Evolutionary conservation across 345 rosid species (phyloP), one percentile per base, ranked within the genome.

Genomic region (Aethionema arabicum): DNA sequence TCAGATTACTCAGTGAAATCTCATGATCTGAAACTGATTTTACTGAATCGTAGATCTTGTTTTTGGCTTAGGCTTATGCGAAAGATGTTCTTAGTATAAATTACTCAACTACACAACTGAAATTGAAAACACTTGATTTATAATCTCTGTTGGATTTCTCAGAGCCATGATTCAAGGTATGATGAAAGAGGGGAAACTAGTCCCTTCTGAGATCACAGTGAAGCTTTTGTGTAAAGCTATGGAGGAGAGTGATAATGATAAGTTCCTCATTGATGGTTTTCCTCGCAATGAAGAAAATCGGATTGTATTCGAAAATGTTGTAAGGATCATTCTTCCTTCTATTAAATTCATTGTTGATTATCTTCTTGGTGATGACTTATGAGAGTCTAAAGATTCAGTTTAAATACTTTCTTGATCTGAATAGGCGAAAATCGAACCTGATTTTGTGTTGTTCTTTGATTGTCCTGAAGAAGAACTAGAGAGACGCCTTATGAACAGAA

Each of bases 221-320:
- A 80, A 81, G 73, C 98, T 88, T 69, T 82, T 91, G 54, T 80
- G 84, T 61, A 79, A 80, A 64, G 93, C 87, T 45, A 84, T 85
- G 73, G 75, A 69, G 58, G 81, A 75, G 68, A 75, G 62, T 66
- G 79, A 73, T 12, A 85, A 85, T 56, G 78, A 81, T 66, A 90
- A 77, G 59, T 83, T 85, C 49, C 77, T 90, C 29, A 82, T 87
- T 66, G 93, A 87, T 79, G 97, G 91, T 7, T 90, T 90, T 59
- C 97, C 96, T 65, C 82, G 93, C 11, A 81, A 90, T 59, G 89
- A 90, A 76, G 91, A 87, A 67, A 90, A 85, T 65, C 85, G 82
- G 14, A 78, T 80, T 0, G 86, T 82, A 44, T 87, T 87, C 67
- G 93, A 85, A 73, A 74, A 41, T 55, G 79, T 78, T 58, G 93